Evolutionary conservation across 345 rosid genomes (phyloP), one percentile per base, ranked within the genome.

Genomic region (Trapa incisa): DNA sequence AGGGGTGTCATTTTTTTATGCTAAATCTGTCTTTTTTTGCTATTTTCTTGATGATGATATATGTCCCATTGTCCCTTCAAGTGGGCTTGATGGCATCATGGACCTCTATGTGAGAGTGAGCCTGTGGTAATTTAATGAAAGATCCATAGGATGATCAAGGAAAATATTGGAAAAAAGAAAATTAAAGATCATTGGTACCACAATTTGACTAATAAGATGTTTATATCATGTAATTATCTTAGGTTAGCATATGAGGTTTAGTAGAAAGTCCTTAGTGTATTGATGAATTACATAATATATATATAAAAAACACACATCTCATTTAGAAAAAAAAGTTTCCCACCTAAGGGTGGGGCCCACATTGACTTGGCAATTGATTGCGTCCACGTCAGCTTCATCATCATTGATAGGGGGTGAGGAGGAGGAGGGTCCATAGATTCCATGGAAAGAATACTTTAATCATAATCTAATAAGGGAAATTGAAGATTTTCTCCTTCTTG

Each of bases 281-380:
- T 22, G 29, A 22, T 22, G 29, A 22, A 22, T 22, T 22, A 22
- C 29, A 22, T 22, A 22, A 22, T 22, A 22, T 22, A 22, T 22
- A 48, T 47, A 29, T 22, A 70, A 35, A 10, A 37, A 63, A 10
- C 29, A 32, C 41, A 67, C 47, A 37, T 6, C 7, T 37, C 70
- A 38, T 53, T 39, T n/a, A 0, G 63, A 32, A 58, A 58, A 58
- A 15, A 50, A 50, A 50, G 3, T 6, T 58, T 32, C 15, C 63
- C 63, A n/a, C 48, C 12, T 22, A 22, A 60, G 9, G 70, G 37
- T 4, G 48, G 9, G 54, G 0, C 2, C 71, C 71, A 68, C 54
- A 42, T 68, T 68, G 71, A 68, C 71, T 60, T 68, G 65, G 17
- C 42, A 58, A 39, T 42, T 33, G 71, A 41, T 68, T 43, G 71